Evolutionary conservation across 768 basidiomycete species (phyloP).

Genomic region (Collybia nuda): DNA sequence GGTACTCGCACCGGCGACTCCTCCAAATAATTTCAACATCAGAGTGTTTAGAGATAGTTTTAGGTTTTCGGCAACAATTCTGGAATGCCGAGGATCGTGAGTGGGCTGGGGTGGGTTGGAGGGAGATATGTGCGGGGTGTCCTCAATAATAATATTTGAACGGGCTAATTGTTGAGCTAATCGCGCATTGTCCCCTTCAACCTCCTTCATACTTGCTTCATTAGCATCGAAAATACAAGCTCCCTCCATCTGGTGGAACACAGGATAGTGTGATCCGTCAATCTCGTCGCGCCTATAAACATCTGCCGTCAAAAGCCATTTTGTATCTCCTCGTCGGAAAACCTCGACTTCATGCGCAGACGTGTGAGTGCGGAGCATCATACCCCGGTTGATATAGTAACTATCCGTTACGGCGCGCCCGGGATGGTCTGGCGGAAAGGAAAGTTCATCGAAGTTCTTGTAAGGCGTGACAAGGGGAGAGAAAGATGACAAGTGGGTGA

Average conservation of each 20-base stretch:
- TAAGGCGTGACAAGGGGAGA: conserved; percentile 88
- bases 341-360: conserved; percentile 98
- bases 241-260: conserved; percentile 99
- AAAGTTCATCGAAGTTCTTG: conserved; percentile 96
- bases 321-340: conserved; percentile 71
- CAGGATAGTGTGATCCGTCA: conserved; percentile 93
- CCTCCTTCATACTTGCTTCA: conserved; percentile 52
- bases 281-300: conserved; percentile 99
- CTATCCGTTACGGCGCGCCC: conserved; percentile 89
- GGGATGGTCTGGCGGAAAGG: conserved; percentile 91
- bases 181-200: conserved; percentile 70
- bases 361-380: conserved; percentile 97
- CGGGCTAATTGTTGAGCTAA: conserved; percentile 58
- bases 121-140: conserved; percentile 69
- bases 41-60: conserved; percentile 89
- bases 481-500: conserved; percentile 70
- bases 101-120: conserved; percentile 79
- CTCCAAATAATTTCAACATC: conserved; percentile 80
- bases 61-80: conserved; percentile 77
- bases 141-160: conserved; percentile 85
- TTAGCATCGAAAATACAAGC: conserved; percentile 76
- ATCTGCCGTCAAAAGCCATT: conserved; percentile 93
- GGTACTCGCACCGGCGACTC: conserved; percentile 43
- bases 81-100: conserved; percentile 75
- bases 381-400: conserved; percentile 89